Evolutionary conservation across 2,329 filamentous ascomycete genomes (phyloP), one percentile per base, ranked within the genome.

Genomic region (Colletotrichum sp.): DNA sequence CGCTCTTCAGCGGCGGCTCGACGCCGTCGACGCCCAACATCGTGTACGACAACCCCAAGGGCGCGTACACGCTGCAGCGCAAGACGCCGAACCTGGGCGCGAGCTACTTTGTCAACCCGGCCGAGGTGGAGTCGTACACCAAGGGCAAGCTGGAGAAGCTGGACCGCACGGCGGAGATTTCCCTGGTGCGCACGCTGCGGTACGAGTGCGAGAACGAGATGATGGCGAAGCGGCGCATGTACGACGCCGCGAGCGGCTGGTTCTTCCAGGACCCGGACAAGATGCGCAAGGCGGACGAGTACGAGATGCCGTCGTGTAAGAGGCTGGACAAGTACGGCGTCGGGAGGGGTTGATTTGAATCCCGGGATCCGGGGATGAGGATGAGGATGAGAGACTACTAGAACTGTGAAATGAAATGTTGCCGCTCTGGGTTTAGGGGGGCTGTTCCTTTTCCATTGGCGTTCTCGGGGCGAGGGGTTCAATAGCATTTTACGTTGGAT

Each of bases 161-260:
- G 36, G 97, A 98, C 83, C 89, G 92, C 78, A 89, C 89, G 71
- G 97, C 96, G 62, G 96, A 98, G 83, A 85, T 90, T 5, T 91
- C 91, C 52, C 95, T 94, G 78, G 87, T 98, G 55, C 89, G 91
- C 66, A 88, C 89, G 43, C 84, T 98, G 68, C 91, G 90, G 65
- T 87, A 89, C 73, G 89, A 93, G 81, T 99, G 97, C 85, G 93
- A 96, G 77, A 88, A 88, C 71, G 96, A 99, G 86, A 87, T 91
- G 77, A 85, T 90, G 64, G 87, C 90, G 67, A 90, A 93, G 83
- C 90, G 92, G 81, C 89, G 92, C 78, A 87, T 96, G 84, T 88
- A 93, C 77, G 92, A 98, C 78, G 93, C 95, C 64, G 96, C 96
- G 1, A 92, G 94, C 79, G 96, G 96, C 5, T 98, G 96, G 94